These are phyloP conservation scores for Volvox reticuliferus DNA, from an alignment of 139 green algal genomes.

Conservation along the genomic window DNA sequence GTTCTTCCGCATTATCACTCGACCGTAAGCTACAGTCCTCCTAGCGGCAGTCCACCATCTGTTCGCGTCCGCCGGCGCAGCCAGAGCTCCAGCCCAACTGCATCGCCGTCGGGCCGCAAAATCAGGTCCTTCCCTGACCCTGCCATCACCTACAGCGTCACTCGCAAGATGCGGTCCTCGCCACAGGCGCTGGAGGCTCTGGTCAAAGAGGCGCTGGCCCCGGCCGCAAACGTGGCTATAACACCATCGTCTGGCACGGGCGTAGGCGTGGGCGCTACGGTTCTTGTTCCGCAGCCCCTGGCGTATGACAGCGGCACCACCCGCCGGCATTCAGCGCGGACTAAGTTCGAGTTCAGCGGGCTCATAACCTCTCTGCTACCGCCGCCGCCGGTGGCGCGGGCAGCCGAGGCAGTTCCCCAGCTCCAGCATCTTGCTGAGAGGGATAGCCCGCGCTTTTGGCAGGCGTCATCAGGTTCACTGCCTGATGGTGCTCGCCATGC, in stretches of 20 bases:
- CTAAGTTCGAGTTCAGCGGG: slow-evolving; percentile 22
- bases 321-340: not conserved
- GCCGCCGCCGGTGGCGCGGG: not conserved
- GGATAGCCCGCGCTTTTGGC: not conserved
- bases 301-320: not conserved
- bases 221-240: not conserved
- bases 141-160: not conserved
- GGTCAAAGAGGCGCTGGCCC: not conserved
- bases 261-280: not conserved
- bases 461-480: no score
- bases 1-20: not conserved
- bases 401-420: not conserved
- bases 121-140: not conserved
- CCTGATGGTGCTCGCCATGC: no score
- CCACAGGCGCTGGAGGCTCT: not conserved
- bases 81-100: not conserved
- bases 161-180: slow-evolving; percentile 10
- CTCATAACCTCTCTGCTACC: not conserved
- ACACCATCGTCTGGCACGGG: not conserved
- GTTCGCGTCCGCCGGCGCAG: not conserved
- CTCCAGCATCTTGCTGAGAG: not conserved
- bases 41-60: slow-evolving; percentile 8
- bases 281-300: not conserved
- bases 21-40: not conserved
- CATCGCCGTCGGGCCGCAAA: not conserved